Evolutionary conservation across 345 rosid genomes (phyloP).

Genomic region (Sonneratia caseolaris): DNA sequence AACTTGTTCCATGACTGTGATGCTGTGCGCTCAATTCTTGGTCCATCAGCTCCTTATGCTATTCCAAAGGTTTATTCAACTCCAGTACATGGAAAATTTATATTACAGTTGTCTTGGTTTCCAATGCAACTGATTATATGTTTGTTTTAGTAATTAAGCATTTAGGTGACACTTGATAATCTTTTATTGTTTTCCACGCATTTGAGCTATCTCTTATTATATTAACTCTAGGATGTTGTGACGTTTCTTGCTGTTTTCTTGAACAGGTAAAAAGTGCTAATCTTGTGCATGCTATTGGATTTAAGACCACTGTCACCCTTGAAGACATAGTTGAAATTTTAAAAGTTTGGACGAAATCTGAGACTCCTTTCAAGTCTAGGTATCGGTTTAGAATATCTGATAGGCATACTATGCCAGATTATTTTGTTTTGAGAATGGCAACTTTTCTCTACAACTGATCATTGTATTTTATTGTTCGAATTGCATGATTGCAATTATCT

Average conservation of each 20-base stretch:
- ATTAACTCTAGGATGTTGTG: not conserved
- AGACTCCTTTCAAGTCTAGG: constrained; percentile 62
- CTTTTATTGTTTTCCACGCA: not conserved
- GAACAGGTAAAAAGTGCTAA: constrained; percentile 59
- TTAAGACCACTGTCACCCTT: constrained; percentile 58
- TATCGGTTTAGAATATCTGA: constrained; percentile 14
- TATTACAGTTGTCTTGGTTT: no score
- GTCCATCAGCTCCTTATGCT: constrained; percentile 68
- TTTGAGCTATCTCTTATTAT: no score
- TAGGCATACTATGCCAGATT: not conserved
- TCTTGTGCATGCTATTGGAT: constrained; percentile 51
- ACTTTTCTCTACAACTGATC: no score
- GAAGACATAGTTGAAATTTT: constrained; percentile 49
- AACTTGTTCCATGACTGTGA: constrained; percentile 76
- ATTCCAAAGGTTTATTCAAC: constrained; percentile 73
- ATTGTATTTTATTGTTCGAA: no score
- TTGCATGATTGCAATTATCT: no score
- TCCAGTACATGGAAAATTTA: constrained; percentile 1
- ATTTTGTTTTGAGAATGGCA: not conserved
- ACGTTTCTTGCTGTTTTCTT: not conserved
- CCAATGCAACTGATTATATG: no score
- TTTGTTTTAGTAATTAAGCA: no score
- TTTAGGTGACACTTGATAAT: no score
- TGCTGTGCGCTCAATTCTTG: constrained; percentile 61
- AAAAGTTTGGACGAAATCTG: constrained; percentile 43